These are phyloP conservation scores for Cercospora canescens DNA, from an alignment of 2,329 filamentous ascomycete species.

Conservation along the genomic window DNA sequence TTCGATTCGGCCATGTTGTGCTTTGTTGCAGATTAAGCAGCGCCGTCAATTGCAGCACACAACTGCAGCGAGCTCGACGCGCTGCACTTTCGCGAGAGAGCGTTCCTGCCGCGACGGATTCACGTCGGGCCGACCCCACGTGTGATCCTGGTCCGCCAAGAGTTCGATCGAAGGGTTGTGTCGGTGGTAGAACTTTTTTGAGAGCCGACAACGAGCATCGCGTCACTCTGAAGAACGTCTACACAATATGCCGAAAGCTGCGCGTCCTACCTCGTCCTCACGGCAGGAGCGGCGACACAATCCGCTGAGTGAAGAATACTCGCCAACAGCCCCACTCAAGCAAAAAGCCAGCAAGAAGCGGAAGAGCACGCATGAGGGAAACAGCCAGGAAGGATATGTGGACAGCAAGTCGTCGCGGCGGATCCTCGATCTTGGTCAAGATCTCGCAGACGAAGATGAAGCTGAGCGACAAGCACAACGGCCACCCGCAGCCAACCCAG, in stretches of 20 bases:
- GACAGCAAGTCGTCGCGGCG: constrained; percentile 85
- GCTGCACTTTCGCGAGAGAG: neutral
- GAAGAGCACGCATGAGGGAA: constrained; percentile 58
- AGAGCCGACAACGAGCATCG: neutral
- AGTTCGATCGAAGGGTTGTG: neutral
- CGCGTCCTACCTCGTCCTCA: constrained; percentile 51
- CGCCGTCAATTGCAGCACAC: neutral
- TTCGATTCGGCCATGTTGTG: constrained; percentile 17
- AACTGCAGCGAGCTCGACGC: constrained; percentile 6
- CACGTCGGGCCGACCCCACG: constrained; percentile 7
- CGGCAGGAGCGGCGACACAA: constrained; percentile 74
- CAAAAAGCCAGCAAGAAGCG: constrained; percentile 65
- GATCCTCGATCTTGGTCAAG: constrained; percentile 86
- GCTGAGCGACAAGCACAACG: constrained; percentile 48
- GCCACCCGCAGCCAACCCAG: constrained; percentile 54
- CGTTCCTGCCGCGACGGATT: constrained; percentile 5
- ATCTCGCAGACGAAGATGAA: constrained; percentile 80
- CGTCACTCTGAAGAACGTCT: neutral
- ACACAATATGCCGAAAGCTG: constrained; percentile 70
- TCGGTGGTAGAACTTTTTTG: constrained; percentile 7
- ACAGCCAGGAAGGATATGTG: constrained; percentile 67
- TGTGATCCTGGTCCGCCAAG: constrained; percentile 4
- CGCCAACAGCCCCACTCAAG: constrained; percentile 68
- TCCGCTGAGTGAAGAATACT: constrained; percentile 87
- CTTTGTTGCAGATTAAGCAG: neutral